These are phyloP conservation scores for Ganoderma lingzhi DNA, from an alignment of 1,284 basidiomycete genomes.

Conservation along the genomic window DNA sequence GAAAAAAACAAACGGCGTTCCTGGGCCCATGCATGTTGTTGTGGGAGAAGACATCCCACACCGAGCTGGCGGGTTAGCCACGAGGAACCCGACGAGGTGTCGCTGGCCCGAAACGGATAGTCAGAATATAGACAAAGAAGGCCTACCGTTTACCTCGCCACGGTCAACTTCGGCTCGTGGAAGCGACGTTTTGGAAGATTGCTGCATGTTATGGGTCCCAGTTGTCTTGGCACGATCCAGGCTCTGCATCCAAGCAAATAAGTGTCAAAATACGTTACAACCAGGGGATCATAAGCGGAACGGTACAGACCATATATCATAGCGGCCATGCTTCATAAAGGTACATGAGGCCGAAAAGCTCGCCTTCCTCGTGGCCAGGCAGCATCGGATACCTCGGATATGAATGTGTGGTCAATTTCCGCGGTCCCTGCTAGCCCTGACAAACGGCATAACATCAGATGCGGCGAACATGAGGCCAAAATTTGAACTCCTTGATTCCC, in stretches of 20 bases:
- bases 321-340: background rate
- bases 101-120: background rate
- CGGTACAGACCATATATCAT: background rate
- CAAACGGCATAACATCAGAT: background rate
- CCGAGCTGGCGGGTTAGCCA: background rate
- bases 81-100: background rate
- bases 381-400: background rate
- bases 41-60: background rate
- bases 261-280: background rate
- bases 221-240: background rate
- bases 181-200: background rate
- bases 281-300: background rate
- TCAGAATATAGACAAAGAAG: background rate
- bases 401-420: background rate
- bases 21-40: background rate
- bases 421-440: background rate
- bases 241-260: background rate
- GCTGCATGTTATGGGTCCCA: background rate
- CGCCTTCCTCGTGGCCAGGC: background rate
- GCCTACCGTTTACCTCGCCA: background rate
- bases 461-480: background rate
- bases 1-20: background rate
- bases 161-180: background rate
- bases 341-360: background rate
- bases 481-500: background rate